Evolutionary conservation across 179 eudicot species (phyloP).

Genomic region (Drosera spatulata): DNA sequence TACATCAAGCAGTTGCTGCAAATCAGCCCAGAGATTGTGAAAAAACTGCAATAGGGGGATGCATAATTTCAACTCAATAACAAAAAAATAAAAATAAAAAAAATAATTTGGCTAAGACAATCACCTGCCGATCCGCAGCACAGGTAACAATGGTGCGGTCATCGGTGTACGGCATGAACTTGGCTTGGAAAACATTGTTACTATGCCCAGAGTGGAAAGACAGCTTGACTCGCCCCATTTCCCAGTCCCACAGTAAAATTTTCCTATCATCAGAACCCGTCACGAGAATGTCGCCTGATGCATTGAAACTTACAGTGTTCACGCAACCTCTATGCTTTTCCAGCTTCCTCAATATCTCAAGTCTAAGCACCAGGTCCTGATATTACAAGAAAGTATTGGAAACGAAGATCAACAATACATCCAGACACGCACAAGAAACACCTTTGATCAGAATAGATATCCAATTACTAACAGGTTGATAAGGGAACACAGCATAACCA

Average conservation of each 20-base stretch:
- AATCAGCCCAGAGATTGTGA: no score
- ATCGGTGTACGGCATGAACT: conserved; percentile 72
- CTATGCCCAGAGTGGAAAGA: conserved; percentile 73
- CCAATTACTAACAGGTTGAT: no score
- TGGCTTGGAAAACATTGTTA: conserved; percentile 90
- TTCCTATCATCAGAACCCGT: conserved; percentile 91
- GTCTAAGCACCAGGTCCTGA: conserved; percentile 80
- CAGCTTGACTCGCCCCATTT: conserved; percentile 51
- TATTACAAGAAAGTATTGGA: not conserved
- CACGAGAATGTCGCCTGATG: conserved; percentile 65
- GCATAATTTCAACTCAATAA: no score
- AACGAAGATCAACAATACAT: not conserved
- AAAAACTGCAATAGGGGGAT: no score
- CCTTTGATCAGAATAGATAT: no score
- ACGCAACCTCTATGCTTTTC: conserved; percentile 91
- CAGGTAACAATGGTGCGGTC: conserved; percentile 79
- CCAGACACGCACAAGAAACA: not conserved
- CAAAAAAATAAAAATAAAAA: no score
- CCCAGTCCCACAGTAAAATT: conserved; percentile 90
- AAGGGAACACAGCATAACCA: no score
- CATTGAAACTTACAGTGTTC: conserved; percentile 80
- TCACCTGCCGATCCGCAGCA: conserved; percentile 98
- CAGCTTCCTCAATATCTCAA: conserved; percentile 58
- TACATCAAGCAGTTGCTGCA: no score
- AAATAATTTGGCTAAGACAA: no score